Conservation (phyloP, 805 yeast genomes). For the Candida fluviatilis region DNA sequence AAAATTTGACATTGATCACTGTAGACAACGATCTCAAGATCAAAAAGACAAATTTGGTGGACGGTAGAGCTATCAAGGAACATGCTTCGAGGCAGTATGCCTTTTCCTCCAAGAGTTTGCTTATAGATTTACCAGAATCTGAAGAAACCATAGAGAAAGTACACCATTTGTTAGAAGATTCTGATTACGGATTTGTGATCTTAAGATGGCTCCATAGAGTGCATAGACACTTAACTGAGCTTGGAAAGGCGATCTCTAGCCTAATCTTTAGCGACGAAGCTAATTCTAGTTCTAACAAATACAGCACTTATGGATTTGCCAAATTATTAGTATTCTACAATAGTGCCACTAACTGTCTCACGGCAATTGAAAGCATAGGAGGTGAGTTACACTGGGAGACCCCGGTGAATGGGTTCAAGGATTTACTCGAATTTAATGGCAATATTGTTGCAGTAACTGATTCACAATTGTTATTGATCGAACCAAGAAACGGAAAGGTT, state of each 20-base stretch:
- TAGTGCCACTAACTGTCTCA: slow-evolving; percentile 20
- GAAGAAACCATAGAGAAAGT: slow-evolving; percentile 23
- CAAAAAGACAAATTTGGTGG: slow-evolving; percentile 7
- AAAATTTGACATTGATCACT: slow-evolving; percentile 3
- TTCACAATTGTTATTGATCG: slow-evolving; percentile 7
- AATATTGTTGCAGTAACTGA: slow-evolving; percentile 12
- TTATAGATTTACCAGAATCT: slow-evolving; percentile 30
- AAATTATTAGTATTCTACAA: slow-evolving; percentile 29
- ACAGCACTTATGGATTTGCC: slow-evolving; percentile 24
- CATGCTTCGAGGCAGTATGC: slow-evolving; percentile 5
- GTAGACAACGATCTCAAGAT: slow-evolving; percentile 3
- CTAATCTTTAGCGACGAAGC: slow-evolving; percentile 2
- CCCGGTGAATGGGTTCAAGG: slow-evolving; percentile 9
- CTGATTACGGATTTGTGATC: slow-evolving; percentile 15
- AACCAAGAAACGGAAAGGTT: slow-evolving; percentile 15
- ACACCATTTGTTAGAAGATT: slow-evolving; percentile 29
- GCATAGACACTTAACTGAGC: slow-evolving; percentile 28
- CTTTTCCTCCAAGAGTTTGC: slow-evolving; percentile 11
- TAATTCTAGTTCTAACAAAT: not conserved
- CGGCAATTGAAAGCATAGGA: slow-evolving; percentile 39
- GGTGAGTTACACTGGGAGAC: slow-evolving; percentile 40
- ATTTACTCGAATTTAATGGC: slow-evolving; percentile 12
- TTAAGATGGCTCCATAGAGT: slow-evolving; percentile 26
- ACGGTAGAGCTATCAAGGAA: slow-evolving; percentile 4
- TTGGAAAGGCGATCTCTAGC: slow-evolving; percentile 24